These are phyloP conservation scores for Beta vulgaris DNA, from an alignment of 148 eudicot genomes.

Conservation along the genomic window DNA sequence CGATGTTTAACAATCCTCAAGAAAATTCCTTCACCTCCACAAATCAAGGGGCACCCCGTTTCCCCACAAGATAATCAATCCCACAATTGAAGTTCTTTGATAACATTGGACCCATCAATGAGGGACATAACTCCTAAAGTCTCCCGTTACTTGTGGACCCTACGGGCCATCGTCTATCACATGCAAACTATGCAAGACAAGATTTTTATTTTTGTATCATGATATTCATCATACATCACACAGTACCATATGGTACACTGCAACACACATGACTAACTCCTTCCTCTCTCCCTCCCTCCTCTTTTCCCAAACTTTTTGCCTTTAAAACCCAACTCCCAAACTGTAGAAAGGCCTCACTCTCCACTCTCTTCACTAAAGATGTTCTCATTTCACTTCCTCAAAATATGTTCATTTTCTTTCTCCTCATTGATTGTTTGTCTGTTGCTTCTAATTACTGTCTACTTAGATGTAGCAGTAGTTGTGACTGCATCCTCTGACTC, in stretches of 20 bases:
- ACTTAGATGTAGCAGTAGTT: slow-evolving; percentile 7
- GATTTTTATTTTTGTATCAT: not conserved
- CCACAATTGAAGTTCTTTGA: slow-evolving; percentile 6
- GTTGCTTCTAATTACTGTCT: slow-evolving; percentile 26
- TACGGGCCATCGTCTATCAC: slow-evolving; percentile 13
- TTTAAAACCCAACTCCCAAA: slow-evolving; percentile 21
- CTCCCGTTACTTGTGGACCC: slow-evolving; percentile 1
- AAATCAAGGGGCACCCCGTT: not conserved
- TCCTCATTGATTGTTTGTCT: slow-evolving; percentile 15
- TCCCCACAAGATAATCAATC: not conserved
- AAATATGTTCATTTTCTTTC: slow-evolving; percentile 3
- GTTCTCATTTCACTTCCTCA: not conserved
- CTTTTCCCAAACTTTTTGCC: not conserved
- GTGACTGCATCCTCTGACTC: slow-evolving; percentile 3
- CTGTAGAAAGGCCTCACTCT: not conserved
- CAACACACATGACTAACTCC: not conserved
- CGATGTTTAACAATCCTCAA: no score
- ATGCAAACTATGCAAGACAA: slow-evolving; percentile 3
- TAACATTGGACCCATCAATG: slow-evolving; percentile 11
- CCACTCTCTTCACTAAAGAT: slow-evolving; percentile 12
- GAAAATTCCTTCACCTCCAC: no score
- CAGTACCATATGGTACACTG: not conserved
- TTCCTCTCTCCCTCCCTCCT: no score
- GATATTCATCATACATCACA: not conserved
- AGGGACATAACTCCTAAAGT: not conserved